Conservation (phyloP, 2,329 filamentous ascomycete genomes). For the Dactylonectria estremocensis region DNA sequence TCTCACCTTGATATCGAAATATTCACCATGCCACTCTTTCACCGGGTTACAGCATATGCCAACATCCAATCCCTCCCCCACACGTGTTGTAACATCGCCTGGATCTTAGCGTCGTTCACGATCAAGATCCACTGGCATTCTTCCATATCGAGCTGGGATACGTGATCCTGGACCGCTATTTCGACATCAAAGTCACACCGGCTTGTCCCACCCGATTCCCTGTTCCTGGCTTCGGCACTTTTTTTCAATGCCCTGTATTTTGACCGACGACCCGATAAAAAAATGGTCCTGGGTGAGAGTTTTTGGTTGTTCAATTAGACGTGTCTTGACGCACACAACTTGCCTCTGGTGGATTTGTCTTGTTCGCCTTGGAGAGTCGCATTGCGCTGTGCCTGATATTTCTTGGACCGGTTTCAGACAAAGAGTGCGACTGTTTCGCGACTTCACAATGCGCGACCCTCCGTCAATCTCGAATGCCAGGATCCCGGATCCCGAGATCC, state of each 20-base stretch:
- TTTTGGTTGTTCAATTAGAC: neutral
- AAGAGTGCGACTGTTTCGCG: neutral
- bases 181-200: constrained; percentile 36
- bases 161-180: constrained; percentile 38
- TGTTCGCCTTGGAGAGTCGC: neutral
- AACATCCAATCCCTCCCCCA: constrained; percentile 18
- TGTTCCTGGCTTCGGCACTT: constrained; percentile 18
- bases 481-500: neutral
- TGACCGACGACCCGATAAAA: constrained; percentile 27
- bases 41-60: neutral
- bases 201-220: constrained; percentile 23
- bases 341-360: neutral
- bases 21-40: neutral
- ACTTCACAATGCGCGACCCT: constrained; percentile 18
- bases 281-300: too few species aligned
- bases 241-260: neutral
- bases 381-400: neutral
- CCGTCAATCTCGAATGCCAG: neutral
- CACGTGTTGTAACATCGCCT: constrained; percentile 10
- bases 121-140: constrained; percentile 30
- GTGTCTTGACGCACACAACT: constrained; percentile 12
- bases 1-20: neutral
- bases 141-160: constrained; percentile 22
- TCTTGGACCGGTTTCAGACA: neutral
- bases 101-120: constrained; percentile 13